Base-by-base conservation (phyloP, 140 eudicot species). In the Oenanthe javanica region DNA sequence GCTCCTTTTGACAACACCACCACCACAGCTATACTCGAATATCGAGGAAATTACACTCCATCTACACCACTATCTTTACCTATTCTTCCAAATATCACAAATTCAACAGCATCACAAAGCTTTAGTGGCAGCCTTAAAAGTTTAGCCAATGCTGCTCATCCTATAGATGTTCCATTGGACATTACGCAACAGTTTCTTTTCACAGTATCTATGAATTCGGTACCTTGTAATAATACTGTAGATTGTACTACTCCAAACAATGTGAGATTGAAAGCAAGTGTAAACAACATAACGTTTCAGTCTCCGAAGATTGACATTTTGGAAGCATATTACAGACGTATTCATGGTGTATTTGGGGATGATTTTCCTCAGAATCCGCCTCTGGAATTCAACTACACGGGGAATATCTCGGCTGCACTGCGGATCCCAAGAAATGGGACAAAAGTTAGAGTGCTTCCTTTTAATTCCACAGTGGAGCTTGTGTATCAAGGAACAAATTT, bases 401-500 rank as follows among this genome's bases (percentile, higher is more conserved):
- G 54, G 66, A 61, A 72, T 75, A 38, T 83, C 45, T 86, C 80
- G 3, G 36, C 2, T 2, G 74, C 78, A 13, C 54, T 86, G 18
- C 40, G 74, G 63, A 80, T 81, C 8, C 88, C 93, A 4, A 38
- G 70, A 48, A 72, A 51, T 6, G 89, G 87, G 23, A 80, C 91
- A 0, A 90, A 83, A 71, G 91, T 89, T 64, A 67, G 81, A 75
- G 89, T 86, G 15, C 86, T 91, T 0, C 83, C 87, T 57, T 87
- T 72, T 43, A 79, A 79, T n/a, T 67, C 87, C 5, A 73, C 71
- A 0, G 92, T 91, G 40, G 92, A 91, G 79, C 47, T 91, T 69
- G 90, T 91, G 23, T 74, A 81, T 74, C 94, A 91, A 84, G 92
- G 89, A n/a, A 91, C 97, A 5, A 86, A 73, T 52, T 10, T 91